A percentile compares a stretch with the other conserved stretches of the same genome.
These are phyloP conservation scores for Neurospora crassa DNA, from an alignment of 2,329 filamentous ascomycete genomes.

Conservation along the genomic window DNA sequence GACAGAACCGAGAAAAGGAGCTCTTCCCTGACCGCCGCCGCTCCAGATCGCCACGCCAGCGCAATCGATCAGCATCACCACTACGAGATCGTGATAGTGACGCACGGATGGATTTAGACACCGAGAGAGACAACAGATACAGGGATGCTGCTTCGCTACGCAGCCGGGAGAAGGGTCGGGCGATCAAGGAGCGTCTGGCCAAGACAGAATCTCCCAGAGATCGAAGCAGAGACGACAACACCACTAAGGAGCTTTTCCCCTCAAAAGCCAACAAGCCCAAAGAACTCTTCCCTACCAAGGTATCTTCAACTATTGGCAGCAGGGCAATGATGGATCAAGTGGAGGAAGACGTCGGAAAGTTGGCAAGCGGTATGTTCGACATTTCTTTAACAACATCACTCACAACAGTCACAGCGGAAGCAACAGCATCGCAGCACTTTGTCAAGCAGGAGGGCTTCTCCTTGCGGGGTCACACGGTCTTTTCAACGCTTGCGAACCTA, in stretches of 20 bases:
- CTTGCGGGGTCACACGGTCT: background rate
- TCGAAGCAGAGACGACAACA: conserved; percentile 22
- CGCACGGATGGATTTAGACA: conserved; percentile 19
- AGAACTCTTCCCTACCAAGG: conserved; percentile 49
- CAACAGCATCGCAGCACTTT: background rate
- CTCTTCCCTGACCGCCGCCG: conserved; percentile 43
- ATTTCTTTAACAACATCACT: conserved; percentile 9
- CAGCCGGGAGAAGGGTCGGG: conserved; percentile 35
- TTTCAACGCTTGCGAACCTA: background rate
- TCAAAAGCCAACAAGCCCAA: conserved; percentile 32
- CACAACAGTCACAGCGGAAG: background rate
- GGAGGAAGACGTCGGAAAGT: conserved; percentile 18
- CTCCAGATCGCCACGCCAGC: conserved; percentile 22
- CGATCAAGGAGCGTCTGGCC: conserved; percentile 33
- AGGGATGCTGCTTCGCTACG: conserved; percentile 23
- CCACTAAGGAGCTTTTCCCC: conserved; percentile 50
- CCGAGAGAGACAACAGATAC: conserved; percentile 14
- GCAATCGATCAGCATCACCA: conserved; percentile 45
- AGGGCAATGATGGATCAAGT: conserved; percentile 27
- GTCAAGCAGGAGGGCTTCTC: background rate
- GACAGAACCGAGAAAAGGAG: conserved; percentile 46
- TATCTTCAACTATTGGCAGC: conserved; percentile 16
- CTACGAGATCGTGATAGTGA: conserved; percentile 33
- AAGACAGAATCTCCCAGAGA: conserved; percentile 5
- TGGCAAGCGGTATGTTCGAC: conserved; percentile 26